These are phyloP conservation scores for Lanmaoa rubissima DNA, from an alignment of 768 basidiomycete genomes.

Conservation along the genomic window DNA sequence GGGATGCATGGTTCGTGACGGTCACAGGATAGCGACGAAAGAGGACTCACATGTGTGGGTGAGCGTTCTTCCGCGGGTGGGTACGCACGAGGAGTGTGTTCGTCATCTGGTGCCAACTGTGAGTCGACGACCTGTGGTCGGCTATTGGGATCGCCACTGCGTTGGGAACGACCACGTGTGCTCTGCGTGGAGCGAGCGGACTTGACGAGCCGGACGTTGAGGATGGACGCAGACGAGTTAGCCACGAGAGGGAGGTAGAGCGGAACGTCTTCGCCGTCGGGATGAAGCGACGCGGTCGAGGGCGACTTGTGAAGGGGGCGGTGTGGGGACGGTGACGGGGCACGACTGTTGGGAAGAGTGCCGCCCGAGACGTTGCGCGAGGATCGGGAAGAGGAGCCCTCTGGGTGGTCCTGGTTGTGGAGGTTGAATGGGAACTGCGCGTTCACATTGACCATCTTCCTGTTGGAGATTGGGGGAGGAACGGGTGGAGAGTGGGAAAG, in stretches of 20 bases:
- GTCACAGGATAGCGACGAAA: neutral
- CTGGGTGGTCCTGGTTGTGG: slow-evolving; percentile 24
- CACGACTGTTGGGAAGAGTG: slow-evolving; percentile 22
- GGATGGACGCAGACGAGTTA: slow-evolving; percentile 7
- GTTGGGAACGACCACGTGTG: slow-evolving; percentile 25
- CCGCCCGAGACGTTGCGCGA: slow-evolving; percentile 36
- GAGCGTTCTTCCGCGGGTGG: slow-evolving; percentile 4
- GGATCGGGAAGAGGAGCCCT: slow-evolving; percentile 27
- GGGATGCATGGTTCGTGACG: slow-evolving; percentile 6
- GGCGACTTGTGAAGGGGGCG: slow-evolving; percentile 20
- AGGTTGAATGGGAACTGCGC: slow-evolving; percentile 62
- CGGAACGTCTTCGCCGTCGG: slow-evolving; percentile 14
- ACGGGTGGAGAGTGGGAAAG: neutral
- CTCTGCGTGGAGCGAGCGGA: slow-evolving; percentile 1
- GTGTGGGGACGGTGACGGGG: slow-evolving; percentile 20
- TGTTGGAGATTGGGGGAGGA: slow-evolving; percentile 23
- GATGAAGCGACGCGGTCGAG: slow-evolving; percentile 24
- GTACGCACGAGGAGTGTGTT: neutral
- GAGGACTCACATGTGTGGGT: slow-evolving; percentile 15
- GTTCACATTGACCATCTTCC: slow-evolving; percentile 71
- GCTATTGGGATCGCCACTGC: slow-evolving; percentile 10
- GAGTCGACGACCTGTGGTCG: neutral
- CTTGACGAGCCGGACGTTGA: slow-evolving; percentile 29
- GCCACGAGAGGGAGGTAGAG: slow-evolving; percentile 9
- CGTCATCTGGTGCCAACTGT: neutral